Percentiles rank a stretch among this genome's conserved stretches.
Conservation (phyloP, 495 filamentous ascomycete genomes). For the Apodospora peruviana region DNA sequence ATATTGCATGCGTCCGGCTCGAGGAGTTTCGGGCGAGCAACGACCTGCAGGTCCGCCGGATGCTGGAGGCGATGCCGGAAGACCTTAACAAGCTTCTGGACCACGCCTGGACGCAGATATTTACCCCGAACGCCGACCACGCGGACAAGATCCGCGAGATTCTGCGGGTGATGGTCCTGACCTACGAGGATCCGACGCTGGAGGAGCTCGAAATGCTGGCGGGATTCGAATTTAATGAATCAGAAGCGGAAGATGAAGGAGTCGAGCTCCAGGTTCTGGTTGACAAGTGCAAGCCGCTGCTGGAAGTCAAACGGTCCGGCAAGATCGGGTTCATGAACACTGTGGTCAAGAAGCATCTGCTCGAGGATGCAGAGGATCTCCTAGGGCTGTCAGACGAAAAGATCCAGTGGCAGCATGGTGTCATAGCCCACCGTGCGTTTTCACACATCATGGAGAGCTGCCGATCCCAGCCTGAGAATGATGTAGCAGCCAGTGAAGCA, state of each 20-base stretch:
- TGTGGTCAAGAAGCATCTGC: not conserved
- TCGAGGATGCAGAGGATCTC: constrained; percentile 15
- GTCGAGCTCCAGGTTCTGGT: constrained; percentile 23
- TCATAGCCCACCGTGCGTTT: constrained; percentile 29
- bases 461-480: not conserved
- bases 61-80: constrained; percentile 28
- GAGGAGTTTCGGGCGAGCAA: constrained; percentile 21
- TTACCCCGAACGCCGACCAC: constrained; percentile 19
- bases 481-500: not conserved
- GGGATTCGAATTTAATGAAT: constrained; percentile 1
- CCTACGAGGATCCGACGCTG: constrained; percentile 30
- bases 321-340: not conserved
- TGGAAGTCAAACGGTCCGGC: constrained; percentile 24
- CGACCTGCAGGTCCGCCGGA: constrained; percentile 22
- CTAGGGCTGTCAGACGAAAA: constrained; percentile 28
- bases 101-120: constrained; percentile 24
- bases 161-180: constrained; percentile 28
- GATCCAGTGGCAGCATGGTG: constrained; percentile 35
- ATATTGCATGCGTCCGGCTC: constrained; percentile 29
- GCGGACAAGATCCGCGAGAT: constrained; percentile 29
- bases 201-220: constrained; percentile 25
- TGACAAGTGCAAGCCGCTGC: constrained; percentile 27
- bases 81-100: constrained; percentile 26
- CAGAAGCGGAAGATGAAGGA: not conserved
- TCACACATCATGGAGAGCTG: constrained; percentile 22